A percentile compares a stretch with the other conserved stretches of the same genome.
These are phyloP conservation scores for Aegilops speltoides DNA, from an alignment of 176 grass and related monocot species.

Conservation along the genomic window DNA sequence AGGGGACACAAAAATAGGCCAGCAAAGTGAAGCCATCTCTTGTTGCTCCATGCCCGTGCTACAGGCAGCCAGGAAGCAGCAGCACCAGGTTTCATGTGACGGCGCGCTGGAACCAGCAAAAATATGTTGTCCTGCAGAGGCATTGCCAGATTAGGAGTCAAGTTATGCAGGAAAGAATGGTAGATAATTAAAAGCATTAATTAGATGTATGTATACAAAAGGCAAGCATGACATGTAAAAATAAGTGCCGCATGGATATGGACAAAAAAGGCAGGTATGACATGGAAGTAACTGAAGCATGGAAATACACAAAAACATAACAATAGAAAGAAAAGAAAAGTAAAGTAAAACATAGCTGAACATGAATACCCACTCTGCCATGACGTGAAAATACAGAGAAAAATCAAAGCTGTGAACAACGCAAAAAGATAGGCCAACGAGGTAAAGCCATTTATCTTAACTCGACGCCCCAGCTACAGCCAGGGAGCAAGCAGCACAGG, in stretches of 20 bases:
- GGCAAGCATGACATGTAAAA: background rate
- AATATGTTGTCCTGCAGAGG: background rate
- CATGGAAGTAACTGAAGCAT: background rate
- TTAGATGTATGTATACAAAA: background rate
- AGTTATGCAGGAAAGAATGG: slow-evolving; percentile 3
- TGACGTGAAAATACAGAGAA: too few relatives aligned
- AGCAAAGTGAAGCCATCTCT: background rate
- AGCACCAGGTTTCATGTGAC: background rate
- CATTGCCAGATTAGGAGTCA: background rate
- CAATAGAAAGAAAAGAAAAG: too few relatives aligned
- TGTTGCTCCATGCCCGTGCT: background rate
- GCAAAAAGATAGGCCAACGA: too few relatives aligned
- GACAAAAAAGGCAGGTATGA: background rate
- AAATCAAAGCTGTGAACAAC: too few relatives aligned
- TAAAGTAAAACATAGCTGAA: too few relatives aligned
- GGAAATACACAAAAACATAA: background rate
- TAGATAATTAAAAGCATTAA: background rate
- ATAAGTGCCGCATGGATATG: background rate
- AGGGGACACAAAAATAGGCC: background rate
- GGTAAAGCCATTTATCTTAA: too few relatives aligned
- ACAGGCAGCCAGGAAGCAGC: background rate
- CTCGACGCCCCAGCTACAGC: too few relatives aligned
- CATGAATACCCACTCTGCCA: too few relatives aligned
- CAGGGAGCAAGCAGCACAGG: too few relatives aligned
- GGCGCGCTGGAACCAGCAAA: background rate